Conservation (phyloP, 2,329 filamentous ascomycete genomes). For the Epichloe hybrida region DNA sequence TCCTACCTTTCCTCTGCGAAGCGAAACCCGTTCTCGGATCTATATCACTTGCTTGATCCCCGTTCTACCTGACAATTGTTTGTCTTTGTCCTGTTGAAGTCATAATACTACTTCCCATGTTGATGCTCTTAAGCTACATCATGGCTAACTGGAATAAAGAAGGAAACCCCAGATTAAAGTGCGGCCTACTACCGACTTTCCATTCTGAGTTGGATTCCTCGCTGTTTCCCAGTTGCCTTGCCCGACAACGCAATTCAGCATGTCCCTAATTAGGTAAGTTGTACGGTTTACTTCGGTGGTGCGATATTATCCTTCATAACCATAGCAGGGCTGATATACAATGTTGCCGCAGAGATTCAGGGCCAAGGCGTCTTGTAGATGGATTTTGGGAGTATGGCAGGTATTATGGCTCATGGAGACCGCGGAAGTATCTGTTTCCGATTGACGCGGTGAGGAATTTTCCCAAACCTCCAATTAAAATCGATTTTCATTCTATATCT, state of each 20-base stretch:
- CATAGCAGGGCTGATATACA: neutral
- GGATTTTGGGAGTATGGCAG: slow-evolving; percentile 49
- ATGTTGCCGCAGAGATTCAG: neutral
- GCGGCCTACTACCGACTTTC: neutral
- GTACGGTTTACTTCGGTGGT: too few relatives aligned
- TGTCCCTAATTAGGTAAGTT: neutral
- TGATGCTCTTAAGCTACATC: too few relatives aligned
- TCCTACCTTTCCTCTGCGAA: too few relatives aligned
- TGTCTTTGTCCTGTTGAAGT: too few relatives aligned
- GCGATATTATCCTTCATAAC: neutral
- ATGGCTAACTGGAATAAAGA: neutral
- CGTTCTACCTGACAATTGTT: too few relatives aligned
- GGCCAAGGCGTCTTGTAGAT: slow-evolving; percentile 3
- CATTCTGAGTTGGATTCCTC: neutral
- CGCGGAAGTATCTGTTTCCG: slow-evolving; percentile 61
- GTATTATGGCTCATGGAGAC: slow-evolving; percentile 53
- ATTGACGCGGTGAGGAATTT: slow-evolving; percentile 52
- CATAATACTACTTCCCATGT: neutral
- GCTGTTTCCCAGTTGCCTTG: neutral
- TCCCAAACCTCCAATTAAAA: neutral
- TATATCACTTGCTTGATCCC: too few relatives aligned
- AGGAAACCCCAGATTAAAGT: neutral
- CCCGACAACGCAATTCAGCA: neutral
- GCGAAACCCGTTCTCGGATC: too few relatives aligned
- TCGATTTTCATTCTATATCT: neutral